These are phyloP conservation scores for Sideroxylon spinosum DNA, from an alignment of 179 eudicot genomes.

Conservation along the genomic window DNA sequence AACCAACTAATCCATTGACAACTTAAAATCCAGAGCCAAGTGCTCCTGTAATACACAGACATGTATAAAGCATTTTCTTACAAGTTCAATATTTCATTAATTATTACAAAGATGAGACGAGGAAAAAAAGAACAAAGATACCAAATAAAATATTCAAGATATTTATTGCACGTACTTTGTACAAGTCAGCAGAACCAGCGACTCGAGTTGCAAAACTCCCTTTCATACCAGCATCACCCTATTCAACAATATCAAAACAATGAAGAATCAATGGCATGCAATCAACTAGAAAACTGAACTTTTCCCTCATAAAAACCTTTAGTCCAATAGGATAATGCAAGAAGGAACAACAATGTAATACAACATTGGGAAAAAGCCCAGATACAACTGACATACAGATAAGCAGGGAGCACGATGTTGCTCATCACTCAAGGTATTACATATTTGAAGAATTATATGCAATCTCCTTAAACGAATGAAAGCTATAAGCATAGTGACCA, in stretches of 20 bases:
- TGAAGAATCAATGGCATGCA: background rate
- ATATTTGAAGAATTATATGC: background rate
- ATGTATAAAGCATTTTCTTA: background rate
- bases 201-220: slow-evolving; percentile 89
- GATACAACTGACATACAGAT: background rate
- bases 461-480: background rate
- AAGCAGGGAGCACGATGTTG: background rate
- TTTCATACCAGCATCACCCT: slow-evolving; percentile 95
- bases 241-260: slow-evolving; percentile 12
- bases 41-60: background rate
- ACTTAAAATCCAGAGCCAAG: background rate
- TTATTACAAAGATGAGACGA: background rate
- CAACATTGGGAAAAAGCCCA: background rate
- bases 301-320: background rate
- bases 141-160: background rate
- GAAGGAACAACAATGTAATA: background rate
- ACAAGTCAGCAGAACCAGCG: slow-evolving; percentile 92
- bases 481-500: background rate
- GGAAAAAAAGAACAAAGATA: background rate
- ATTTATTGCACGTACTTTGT: slow-evolving; percentile 45
- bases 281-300: background rate
- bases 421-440: background rate
- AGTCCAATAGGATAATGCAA: background rate
- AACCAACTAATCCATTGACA: slow-evolving; percentile 6
- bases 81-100: background rate